These are phyloP conservation scores for Nicotiana otophora DNA, from an alignment of 257 asterid species.

Conservation along the genomic window DNA sequence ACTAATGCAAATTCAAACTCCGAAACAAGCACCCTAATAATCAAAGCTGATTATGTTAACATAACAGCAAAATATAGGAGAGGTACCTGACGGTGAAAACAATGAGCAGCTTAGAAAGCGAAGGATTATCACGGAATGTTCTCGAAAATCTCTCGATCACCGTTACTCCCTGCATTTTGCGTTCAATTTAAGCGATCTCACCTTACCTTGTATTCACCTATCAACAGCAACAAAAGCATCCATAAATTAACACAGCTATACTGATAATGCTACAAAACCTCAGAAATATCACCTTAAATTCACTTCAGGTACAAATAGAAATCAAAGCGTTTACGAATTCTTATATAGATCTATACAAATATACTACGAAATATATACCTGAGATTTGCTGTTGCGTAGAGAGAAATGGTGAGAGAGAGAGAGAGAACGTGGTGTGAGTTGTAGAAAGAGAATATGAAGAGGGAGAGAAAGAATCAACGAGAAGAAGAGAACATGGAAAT, in stretches of 20 bases:
- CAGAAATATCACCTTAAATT: not conserved
- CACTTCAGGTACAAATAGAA: not conserved
- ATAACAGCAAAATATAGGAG: not conserved
- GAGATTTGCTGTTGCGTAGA: not conserved
- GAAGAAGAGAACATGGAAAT: not conserved
- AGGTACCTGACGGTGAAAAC: slow-evolving; percentile 65
- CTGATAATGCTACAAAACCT: not conserved
- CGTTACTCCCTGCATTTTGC: slow-evolving; percentile 39
- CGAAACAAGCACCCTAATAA: not conserved
- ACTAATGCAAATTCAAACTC: not conserved
- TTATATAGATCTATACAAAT: not conserved
- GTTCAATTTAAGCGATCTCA: not conserved
- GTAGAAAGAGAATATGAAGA: not conserved
- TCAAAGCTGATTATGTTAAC: not conserved
- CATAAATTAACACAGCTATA: not conserved
- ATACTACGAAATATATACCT: not conserved
- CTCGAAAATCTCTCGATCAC: slow-evolving; percentile 49
- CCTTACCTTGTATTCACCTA: slow-evolving; percentile 25
- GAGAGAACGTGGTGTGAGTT: slow-evolving; percentile 2
- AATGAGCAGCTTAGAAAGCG: slow-evolving; percentile 49
- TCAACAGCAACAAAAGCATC: not conserved
- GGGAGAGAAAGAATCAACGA: not conserved
- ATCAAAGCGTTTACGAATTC: not conserved
- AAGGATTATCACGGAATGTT: slow-evolving; percentile 48
- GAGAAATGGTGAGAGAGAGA: too few species aligned